Evolutionary conservation across 345 rosid genomes (phyloP).

Genomic region (Citrus maxima): DNA sequence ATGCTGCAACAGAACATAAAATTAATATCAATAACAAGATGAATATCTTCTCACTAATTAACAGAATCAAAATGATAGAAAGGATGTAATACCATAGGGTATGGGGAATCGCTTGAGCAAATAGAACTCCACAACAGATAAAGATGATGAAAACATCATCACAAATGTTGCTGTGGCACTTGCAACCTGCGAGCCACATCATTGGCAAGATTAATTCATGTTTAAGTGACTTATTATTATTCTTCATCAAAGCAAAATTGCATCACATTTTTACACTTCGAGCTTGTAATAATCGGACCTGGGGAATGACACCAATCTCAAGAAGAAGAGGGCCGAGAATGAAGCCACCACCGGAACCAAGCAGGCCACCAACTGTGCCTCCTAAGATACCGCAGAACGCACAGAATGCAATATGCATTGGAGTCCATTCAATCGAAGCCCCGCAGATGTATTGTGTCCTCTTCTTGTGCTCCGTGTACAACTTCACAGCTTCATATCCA

Average conservation of each 20-base stretch:
- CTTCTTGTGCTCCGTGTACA: conserved; percentile 54
- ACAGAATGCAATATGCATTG: conserved; percentile 65
- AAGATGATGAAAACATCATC: conserved; percentile 95
- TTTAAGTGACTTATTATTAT: no score
- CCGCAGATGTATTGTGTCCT: conserved; percentile 69
- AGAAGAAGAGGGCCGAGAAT: conserved; percentile 90
- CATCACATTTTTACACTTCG: neutral
- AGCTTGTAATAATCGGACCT: conserved; percentile 34
- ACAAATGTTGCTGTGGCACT: conserved; percentile 98
- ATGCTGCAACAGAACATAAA: conserved; percentile 37
- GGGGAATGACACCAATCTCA: conserved; percentile 96
- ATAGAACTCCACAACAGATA: conserved; percentile 94
- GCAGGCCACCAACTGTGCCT: conserved; percentile 90
- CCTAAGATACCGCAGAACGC: conserved; percentile 82
- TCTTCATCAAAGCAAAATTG: neutral
- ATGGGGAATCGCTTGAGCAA: conserved; percentile 92
- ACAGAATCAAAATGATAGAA: neutral
- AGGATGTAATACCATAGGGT: conserved; percentile 52
- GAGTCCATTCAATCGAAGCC: conserved; percentile 91
- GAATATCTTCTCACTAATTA: no score
- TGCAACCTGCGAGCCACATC: conserved; percentile 53
- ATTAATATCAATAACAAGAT: neutral
- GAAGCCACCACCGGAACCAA: conserved; percentile 97
- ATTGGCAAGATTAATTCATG: neutral
- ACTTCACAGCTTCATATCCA: conserved; percentile 63